phyloP scores from a whole-genome alignment of 2,329 filamentous ascomycete genomes.

The Nemania sp. region DNA sequence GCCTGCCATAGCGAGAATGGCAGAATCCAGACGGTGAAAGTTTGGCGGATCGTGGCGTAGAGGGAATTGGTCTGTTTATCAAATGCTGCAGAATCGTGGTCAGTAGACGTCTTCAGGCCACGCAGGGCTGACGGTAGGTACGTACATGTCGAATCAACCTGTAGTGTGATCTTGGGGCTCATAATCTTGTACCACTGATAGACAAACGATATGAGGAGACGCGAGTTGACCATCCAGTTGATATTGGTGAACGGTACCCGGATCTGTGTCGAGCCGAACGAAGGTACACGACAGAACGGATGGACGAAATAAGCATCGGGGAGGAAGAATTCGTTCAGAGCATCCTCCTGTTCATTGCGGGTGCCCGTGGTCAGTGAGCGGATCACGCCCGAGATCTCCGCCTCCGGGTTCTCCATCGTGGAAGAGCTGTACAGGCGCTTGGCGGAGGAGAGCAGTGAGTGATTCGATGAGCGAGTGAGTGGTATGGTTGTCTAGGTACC shows the following conservation, averaged over 20 bases:
- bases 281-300: conserved; percentile 73
- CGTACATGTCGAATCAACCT: conserved; percentile 63
- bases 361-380: conserved; percentile 68
- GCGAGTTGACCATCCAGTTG: conserved; percentile 57
- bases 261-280: conserved; percentile 49
- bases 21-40: conserved; percentile 77
- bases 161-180: conserved; percentile 71
- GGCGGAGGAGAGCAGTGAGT: neutral
- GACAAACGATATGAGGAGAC: conserved; percentile 68
- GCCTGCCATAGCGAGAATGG: conserved; percentile 69
- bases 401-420: conserved; percentile 44
- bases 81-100: conserved; percentile 55
- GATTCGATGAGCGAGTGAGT: neutral
- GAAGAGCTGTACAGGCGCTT: neutral
- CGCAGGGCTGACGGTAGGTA: neutral
- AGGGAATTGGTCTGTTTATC: conserved; percentile 69
- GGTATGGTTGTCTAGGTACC: no score
- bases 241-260: conserved; percentile 42
- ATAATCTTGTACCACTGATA: conserved; percentile 87
- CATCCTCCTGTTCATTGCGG: conserved; percentile 65
- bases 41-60: conserved; percentile 74
- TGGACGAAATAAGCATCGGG: conserved; percentile 74
- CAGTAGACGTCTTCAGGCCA: no score
- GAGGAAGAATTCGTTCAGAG: conserved; percentile 75
- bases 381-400: conserved; percentile 70